Conservation (phyloP, 495 filamentous ascomycete genomes). For the Durotheca rogersii region DNA sequence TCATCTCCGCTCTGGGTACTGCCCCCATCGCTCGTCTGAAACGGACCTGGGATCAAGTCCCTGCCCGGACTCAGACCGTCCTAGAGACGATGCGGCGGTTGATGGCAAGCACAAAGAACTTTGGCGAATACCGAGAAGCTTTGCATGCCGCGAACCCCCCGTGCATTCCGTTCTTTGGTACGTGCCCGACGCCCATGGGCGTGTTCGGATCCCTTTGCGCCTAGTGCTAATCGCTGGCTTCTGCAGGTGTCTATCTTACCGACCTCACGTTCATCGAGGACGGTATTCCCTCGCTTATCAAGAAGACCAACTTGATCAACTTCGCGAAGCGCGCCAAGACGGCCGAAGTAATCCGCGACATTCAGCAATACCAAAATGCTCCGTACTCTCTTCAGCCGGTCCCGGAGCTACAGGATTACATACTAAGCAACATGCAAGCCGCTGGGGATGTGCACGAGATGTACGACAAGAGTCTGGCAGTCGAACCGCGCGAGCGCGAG, state of each 20-base stretch:
- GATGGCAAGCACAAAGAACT: slow-evolving; percentile 98
- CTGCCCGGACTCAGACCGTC: slow-evolving; percentile 72
- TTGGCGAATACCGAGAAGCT: slow-evolving; percentile 91
- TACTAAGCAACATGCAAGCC: slow-evolving; percentile 88
- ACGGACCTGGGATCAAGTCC: slow-evolving; percentile 93
- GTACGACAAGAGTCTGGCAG: slow-evolving; percentile 90
- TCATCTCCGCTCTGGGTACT: slow-evolving; percentile 91
- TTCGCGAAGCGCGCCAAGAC: slow-evolving; percentile 98
- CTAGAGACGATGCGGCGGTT: slow-evolving; percentile 89
- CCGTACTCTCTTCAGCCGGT: slow-evolving; percentile 89
- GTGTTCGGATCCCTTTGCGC: slow-evolving; percentile 3
- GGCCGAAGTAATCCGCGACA: slow-evolving; percentile 95
- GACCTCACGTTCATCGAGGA: slow-evolving; percentile 99
- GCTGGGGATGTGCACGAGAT: slow-evolving; percentile 97
- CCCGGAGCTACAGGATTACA: slow-evolving; percentile 93
- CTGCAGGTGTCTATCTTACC: slow-evolving; percentile 87
- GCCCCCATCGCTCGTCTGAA: slow-evolving; percentile 91
- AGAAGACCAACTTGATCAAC: slow-evolving; percentile 94
- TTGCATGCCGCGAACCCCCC: slow-evolving; percentile 91
- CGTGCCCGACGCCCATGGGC: slow-evolving; percentile 27
- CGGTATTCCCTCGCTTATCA: slow-evolving; percentile 91
- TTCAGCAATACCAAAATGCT: slow-evolving; percentile 97
- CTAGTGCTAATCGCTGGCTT: slow-evolving; percentile 5
- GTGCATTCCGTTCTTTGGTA: slow-evolving; percentile 98
- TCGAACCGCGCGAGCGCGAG: slow-evolving; percentile 93